Evolutionary conservation across 73 alveolate species (phyloP), one percentile per base, ranked within the genome.

Genomic region (Symbiodinium pilosum): DNA sequence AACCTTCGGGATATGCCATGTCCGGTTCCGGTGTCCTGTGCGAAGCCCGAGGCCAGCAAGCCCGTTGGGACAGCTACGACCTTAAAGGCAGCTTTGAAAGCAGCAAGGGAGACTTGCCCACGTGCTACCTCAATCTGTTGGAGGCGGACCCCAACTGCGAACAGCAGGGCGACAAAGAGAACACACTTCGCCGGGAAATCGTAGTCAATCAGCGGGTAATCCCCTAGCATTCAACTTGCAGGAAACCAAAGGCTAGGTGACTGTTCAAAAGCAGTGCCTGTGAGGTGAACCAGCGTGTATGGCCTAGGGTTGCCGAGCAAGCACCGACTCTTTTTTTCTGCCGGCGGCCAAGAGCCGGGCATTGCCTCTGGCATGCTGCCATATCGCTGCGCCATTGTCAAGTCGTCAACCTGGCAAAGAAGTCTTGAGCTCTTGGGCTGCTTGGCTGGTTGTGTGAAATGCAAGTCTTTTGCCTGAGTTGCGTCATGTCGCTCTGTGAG

Each of bases 171-270:
- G 21, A 91, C 87, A 86, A 91, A 91, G n/a, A 91, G 89, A 30
- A 91, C 97, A 77, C 97, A 91, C 81, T 91, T 91, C 54, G 97
- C 97, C 4, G 97, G 97, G 81, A 91, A 91, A 54, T 91, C 97
- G 47, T 91, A 91, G 75, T 91, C 97, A 32, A 91, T 91, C 83
- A 91, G 54, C 16, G 97, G 97, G 28, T 91, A 91, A 81, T 91
- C 97, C 36, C 97, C 97, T 91, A 88, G 54, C 52, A 38, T 24
- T 7, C 39, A 9, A 64, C 81, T 64, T 64, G 18, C 30, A 24
- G 81, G 24, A 26, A 64, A n/a, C 81, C 81, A 24, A 3, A 24
- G n/a, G 73, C 73, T n/a, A 30, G 26, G 73, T n/a, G 18, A 21
- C 71, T 54, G 5, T n/a, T 54, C n/a, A 54, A 16, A 30, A 30